Percentiles rank a stretch among this genome's conserved stretches.
These are phyloP conservation scores for Fusarium paranaense DNA, from an alignment of 2,329 filamentous ascomycete genomes.

Conservation along the genomic window DNA sequence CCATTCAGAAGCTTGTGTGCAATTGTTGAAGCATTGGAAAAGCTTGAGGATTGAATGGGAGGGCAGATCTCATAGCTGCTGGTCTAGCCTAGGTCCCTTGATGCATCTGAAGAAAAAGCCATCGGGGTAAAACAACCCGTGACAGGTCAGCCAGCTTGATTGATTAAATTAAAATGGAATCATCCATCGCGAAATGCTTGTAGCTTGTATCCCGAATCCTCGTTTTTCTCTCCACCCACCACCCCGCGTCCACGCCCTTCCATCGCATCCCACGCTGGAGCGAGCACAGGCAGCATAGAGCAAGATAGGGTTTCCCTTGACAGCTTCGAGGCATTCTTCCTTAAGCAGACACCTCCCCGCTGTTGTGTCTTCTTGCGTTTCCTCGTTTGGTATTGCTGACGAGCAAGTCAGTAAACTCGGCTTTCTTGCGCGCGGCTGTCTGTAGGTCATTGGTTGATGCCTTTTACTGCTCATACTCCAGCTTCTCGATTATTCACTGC, in stretches of 20 bases:
- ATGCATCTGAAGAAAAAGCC: neutral
- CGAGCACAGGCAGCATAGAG: neutral
- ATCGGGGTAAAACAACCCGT: neutral
- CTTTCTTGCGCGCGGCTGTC: neutral
- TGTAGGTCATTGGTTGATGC: neutral
- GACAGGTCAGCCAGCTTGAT: neutral
- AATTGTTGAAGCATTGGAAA: neutral
- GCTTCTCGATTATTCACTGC: neutral
- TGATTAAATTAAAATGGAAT: neutral
- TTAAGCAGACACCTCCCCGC: neutral
- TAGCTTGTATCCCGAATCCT: neutral
- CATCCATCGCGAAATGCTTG: neutral
- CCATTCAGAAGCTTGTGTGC: neutral
- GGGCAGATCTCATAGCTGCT: neutral
- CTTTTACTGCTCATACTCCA: neutral
- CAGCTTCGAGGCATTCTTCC: neutral
- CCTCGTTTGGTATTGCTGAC: neutral
- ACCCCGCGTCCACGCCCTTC: neutral
- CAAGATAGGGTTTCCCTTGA: neutral
- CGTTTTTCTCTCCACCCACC: constrained; percentile 4
- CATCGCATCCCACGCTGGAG: neutral
- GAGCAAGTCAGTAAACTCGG: neutral
- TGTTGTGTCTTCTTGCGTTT: neutral
- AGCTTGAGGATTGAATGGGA: neutral
- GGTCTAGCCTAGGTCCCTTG: neutral